Evolutionary conservation across 768 basidiomycete genomes (phyloP).

Genomic region (Mycena rosella): DNA sequence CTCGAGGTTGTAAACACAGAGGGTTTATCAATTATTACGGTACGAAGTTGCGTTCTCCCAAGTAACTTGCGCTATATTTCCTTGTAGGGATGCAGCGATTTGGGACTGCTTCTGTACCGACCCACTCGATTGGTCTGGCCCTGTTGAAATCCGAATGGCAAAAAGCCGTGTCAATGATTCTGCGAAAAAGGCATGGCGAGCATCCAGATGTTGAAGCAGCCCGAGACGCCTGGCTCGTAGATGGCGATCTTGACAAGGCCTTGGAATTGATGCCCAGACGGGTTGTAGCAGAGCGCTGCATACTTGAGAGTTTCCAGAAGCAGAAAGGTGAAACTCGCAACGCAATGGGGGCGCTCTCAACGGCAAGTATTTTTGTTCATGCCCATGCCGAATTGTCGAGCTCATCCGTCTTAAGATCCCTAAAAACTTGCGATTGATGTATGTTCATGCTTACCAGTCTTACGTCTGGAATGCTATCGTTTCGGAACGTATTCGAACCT

Average conservation of each 20-base stretch:
- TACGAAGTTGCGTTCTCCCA: conserved; percentile 44
- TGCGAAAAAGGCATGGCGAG: conserved; percentile 89
- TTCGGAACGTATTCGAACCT: conserved; percentile 88
- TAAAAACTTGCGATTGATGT: conserved; percentile 94
- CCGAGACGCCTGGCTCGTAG: conserved; percentile 89
- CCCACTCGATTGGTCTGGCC: conserved; percentile 93
- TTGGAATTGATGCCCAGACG: conserved; percentile 89
- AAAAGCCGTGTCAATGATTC: conserved; percentile 83
- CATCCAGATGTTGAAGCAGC: conserved; percentile 91
- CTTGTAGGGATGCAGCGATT: conserved; percentile 95
- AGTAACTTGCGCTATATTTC: conserved; percentile 30
- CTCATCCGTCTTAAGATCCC: conserved; percentile 76
- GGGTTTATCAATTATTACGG: conserved; percentile 99
- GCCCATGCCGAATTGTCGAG: conserved; percentile 1
- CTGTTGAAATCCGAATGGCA: conserved; percentile 93
- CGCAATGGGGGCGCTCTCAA: conserved; percentile 89
- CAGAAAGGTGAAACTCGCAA: conserved; percentile 83
- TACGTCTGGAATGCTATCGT: conserved; percentile 99
- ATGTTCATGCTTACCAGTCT: conserved; percentile 98
- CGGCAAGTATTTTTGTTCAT: conserved; percentile 58
- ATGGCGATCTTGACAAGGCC: conserved; percentile 84
- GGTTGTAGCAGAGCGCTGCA: conserved; percentile 92
- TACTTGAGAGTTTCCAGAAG: conserved; percentile 91
- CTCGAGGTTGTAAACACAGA: conserved; percentile 79
- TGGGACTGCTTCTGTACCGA: conserved; percentile 96